phyloP scores from a whole-genome alignment of 306 rosid species.

The Mucuna pruriens region DNA sequence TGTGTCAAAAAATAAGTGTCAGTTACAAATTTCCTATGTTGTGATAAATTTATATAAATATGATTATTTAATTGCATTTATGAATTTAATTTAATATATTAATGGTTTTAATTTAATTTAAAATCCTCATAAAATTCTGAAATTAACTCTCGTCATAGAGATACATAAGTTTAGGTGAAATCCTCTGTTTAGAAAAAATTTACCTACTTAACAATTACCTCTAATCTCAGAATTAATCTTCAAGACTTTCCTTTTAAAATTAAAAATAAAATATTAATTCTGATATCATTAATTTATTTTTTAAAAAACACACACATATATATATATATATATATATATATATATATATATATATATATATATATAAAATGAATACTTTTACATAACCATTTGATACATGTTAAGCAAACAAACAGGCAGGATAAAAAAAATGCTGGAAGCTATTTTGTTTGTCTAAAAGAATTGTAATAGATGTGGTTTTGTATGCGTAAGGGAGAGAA shows the following conservation, averaged over 20 bases:
- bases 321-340: too few relatives aligned
- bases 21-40: not conserved
- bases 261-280: too few relatives aligned
- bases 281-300: not conserved
- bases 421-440: not conserved
- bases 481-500: not conserved
- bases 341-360: too few relatives aligned
- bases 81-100: not conserved
- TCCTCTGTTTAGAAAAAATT: not conserved
- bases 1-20: not conserved
- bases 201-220: not conserved
- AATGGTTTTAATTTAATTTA: not conserved
- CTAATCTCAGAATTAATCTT: not conserved
- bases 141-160: not conserved
- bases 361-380: too few relatives aligned
- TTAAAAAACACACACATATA: too few relatives aligned
- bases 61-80: not conserved
- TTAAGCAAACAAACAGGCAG: not conserved
- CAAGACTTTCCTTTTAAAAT: too few relatives aligned
- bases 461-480: not conserved
- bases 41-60: not conserved
- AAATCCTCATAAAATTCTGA: not conserved
- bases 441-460: not conserved
- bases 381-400: too few relatives aligned
- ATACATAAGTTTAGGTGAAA: not conserved